These are phyloP conservation scores for Vitis riparia DNA, from an alignment of 164 flowering plant genomes.

Conservation along the genomic window DNA sequence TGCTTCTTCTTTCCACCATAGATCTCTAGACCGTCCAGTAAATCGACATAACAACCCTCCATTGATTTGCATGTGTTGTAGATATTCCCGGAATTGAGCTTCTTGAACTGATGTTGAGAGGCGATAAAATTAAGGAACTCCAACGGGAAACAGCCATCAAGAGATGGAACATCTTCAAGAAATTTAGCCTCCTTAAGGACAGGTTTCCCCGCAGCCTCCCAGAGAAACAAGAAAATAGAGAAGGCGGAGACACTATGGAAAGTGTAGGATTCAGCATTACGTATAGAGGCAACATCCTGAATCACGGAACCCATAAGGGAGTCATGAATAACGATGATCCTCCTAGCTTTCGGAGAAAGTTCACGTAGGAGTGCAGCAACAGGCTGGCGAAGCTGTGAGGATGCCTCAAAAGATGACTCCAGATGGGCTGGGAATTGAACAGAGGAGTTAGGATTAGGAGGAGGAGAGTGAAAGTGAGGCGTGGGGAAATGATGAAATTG, in stretches of 20 bases:
- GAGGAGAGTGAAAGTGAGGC: slow-evolving; percentile 38
- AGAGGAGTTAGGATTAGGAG: slow-evolving; percentile 39
- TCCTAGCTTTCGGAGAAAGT: slow-evolving; percentile 26
- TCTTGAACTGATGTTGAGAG: slow-evolving; percentile 15
- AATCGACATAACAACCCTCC: slow-evolving; percentile 42
- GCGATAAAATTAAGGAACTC: slow-evolving; percentile 36
- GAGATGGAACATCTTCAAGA: slow-evolving; percentile 20
- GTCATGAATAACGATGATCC: slow-evolving; percentile 55
- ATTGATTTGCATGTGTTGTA: slow-evolving; percentile 48
- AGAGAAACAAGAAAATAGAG: slow-evolving; percentile 13
- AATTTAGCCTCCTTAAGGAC: background rate
- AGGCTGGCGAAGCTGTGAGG: slow-evolving; percentile 45
- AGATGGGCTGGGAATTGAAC: slow-evolving; percentile 57
- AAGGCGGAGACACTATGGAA: slow-evolving; percentile 56
- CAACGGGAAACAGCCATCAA: slow-evolving; percentile 40
- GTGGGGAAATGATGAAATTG: slow-evolving; percentile 50
- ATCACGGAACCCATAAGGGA: slow-evolving; percentile 58
- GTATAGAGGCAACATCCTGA: slow-evolving; percentile 34
- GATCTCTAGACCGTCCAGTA: slow-evolving; percentile 15
- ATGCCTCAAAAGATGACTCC: slow-evolving; percentile 40
- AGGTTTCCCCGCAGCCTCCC: slow-evolving; percentile 26
- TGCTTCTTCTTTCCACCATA: slow-evolving; percentile 13
- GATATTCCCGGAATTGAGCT: slow-evolving; percentile 31
- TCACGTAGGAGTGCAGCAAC: slow-evolving; percentile 30
- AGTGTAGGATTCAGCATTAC: slow-evolving; percentile 54